A percentile compares a stretch with the other conserved stretches of the same genome.
Conservation (phyloP, 1,284 basidiomycete species). For the Puccinia horiana region DNA sequence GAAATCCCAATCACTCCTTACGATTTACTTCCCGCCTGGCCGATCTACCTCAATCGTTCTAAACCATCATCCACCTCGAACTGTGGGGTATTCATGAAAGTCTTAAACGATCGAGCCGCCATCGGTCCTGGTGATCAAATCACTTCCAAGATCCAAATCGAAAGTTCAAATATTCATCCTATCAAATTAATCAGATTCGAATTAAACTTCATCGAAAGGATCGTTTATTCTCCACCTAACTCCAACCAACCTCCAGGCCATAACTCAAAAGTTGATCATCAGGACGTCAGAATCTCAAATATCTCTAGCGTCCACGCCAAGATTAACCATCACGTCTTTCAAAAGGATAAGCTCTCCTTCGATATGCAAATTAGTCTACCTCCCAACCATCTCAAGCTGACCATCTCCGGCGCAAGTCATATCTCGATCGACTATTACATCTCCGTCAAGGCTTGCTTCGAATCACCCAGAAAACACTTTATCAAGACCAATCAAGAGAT, state of each 20-base stretch:
- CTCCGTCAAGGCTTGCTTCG: constrained; percentile 7
- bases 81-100: constrained; percentile 5
- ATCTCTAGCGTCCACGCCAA: constrained; percentile 4
- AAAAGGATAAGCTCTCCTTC: constrained; percentile 17
- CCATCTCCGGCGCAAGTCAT: constrained; percentile 6
- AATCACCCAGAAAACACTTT: constrained; percentile 21
- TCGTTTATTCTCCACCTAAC: no score
- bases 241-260: neutral
- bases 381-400: constrained; percentile 8
- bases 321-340: constrained; percentile 7
- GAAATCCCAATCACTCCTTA: constrained; percentile 49
- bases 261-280: neutral
- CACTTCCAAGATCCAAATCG: constrained; percentile 3
- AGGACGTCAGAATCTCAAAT: neutral
- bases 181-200: constrained; percentile 34
- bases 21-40: constrained; percentile 50
- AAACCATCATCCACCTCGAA: neutral
- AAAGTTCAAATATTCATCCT: constrained; percentile 21
- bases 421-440: constrained; percentile 21
- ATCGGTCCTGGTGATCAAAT: constrained; percentile 41
- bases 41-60: constrained; percentile 42
- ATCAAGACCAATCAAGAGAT: neutral
- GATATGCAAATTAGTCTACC: constrained; percentile 4
- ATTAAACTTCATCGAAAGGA: constrained; percentile 11
- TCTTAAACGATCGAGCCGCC: neutral